Evolutionary conservation across 2,329 filamentous ascomycete species (phyloP).

Genomic region (Fusarium cicatricum): DNA sequence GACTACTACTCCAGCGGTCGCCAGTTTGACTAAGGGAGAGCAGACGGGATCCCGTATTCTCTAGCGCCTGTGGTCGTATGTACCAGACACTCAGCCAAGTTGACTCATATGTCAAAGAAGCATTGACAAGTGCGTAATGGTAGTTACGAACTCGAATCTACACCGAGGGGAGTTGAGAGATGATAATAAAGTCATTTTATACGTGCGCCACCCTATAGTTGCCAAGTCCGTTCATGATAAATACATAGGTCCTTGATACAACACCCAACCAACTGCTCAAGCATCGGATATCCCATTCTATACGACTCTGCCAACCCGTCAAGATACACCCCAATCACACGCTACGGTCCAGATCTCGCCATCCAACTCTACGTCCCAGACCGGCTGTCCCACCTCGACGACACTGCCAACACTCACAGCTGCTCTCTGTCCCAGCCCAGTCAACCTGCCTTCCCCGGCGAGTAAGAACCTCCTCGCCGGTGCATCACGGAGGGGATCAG

Average conservation of each 20-base stretch:
- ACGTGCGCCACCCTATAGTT: not conserved
- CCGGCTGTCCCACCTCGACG: conserved; percentile 47
- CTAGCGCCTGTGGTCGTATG: too few relatives aligned
- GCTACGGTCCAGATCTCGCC: conserved; percentile 49
- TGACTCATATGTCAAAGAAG: too few relatives aligned
- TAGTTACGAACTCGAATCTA: too few relatives aligned
- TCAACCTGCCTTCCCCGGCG: conserved; percentile 50
- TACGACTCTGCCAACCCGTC: not conserved
- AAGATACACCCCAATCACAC: conserved; percentile 49
- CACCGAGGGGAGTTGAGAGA: too few relatives aligned
- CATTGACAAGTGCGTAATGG: too few relatives aligned
- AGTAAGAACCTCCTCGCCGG: conserved; percentile 43
- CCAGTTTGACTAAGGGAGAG: conserved; percentile 28
- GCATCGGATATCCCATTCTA: not conserved
- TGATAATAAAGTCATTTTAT: too few relatives aligned
- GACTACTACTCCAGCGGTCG: conserved; percentile 7
- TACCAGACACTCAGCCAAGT: too few relatives aligned
- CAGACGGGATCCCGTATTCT: too few relatives aligned
- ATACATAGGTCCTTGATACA: not conserved
- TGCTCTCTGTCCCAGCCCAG: conserved; percentile 46
- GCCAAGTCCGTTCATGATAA: too few relatives aligned
- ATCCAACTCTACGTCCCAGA: conserved; percentile 50
- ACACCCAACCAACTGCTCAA: not conserved
- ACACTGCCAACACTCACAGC: conserved; percentile 43
- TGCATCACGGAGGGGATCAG: not conserved